phyloP scores from a whole-genome alignment of 2,329 filamentous ascomycete genomes.

The Trichoderma atroviride region DNA sequence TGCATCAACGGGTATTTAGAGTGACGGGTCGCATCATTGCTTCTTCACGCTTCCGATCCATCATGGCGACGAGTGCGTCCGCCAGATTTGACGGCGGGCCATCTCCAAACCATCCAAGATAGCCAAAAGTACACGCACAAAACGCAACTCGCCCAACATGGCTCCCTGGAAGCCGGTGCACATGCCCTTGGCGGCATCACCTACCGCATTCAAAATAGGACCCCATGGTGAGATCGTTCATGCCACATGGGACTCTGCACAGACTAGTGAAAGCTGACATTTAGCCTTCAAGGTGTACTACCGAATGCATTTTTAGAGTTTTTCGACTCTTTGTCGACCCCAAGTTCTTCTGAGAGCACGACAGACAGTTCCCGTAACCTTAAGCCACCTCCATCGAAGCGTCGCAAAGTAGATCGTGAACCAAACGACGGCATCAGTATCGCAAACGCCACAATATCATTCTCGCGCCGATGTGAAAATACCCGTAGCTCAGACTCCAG shows the following conservation, averaged over 20 bases:
- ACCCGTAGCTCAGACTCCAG: constrained; percentile 4
- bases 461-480: constrained; percentile 35
- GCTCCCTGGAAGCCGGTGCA: constrained; percentile 5
- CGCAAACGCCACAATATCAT: constrained; percentile 32
- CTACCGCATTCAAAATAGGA: constrained; percentile 9
- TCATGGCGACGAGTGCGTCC: constrained; percentile 8
- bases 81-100: neutral
- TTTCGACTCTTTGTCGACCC: constrained; percentile 3
- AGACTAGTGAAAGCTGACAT: neutral
- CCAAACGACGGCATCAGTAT: constrained; percentile 32
- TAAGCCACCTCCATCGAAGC: constrained; percentile 35
- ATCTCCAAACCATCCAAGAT: neutral
- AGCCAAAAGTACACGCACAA: neutral
- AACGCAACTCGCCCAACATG: neutral
- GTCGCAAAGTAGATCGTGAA: constrained; percentile 35
- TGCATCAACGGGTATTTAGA: neutral
- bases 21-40: constrained; percentile 4
- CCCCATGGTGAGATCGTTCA: constrained; percentile 10
- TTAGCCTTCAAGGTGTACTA: neutral
- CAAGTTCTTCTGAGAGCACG: neutral
- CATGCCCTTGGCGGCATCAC: neutral
- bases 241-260: too few species aligned
- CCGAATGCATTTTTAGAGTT: constrained; percentile 1
- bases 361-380: neutral
- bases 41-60: constrained; percentile 1